Evolutionary conservation across 1,139 yeast genomes (phyloP).

Genomic region (Pichia sp.): DNA sequence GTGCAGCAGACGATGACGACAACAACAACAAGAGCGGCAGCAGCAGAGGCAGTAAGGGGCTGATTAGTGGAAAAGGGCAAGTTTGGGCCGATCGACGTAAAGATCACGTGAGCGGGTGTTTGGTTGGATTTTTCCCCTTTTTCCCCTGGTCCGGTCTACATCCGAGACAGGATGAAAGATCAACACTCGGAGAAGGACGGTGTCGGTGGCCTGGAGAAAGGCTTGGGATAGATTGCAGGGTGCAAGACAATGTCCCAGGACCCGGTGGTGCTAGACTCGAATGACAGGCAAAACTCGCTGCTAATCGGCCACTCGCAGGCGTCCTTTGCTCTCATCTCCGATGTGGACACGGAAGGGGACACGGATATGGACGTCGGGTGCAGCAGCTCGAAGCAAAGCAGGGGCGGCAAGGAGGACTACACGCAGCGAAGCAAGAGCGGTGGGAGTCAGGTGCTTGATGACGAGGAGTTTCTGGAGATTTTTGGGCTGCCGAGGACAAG

Average conservation of each 20-base stretch:
- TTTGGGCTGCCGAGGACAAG: conserved; percentile 1
- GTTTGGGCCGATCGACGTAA: no score
- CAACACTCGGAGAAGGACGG: not conserved
- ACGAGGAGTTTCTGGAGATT: conserved; percentile 1
- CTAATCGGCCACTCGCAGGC: not conserved
- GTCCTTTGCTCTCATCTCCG: not conserved
- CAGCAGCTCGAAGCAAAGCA: not conserved
- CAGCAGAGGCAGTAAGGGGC: no score
- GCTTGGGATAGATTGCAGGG: not conserved
- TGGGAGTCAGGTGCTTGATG: not conserved
- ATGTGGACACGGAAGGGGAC: not conserved
- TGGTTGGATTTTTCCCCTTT: no score
- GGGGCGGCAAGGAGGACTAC: not conserved
- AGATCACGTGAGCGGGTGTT: no score
- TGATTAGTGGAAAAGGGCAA: no score
- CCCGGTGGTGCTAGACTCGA: not conserved
- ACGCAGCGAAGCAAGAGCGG: not conserved
- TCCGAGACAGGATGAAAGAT: not conserved
- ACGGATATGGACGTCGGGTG: not conserved
- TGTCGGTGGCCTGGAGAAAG: not conserved
- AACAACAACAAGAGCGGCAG: no score
- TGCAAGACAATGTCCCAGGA: not conserved
- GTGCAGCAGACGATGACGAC: no score
- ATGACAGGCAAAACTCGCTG: not conserved
- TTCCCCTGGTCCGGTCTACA: no score